phyloP scores from a whole-genome alignment of 2,329 filamentous ascomycete species.

The Didymella keratinophila region DNA sequence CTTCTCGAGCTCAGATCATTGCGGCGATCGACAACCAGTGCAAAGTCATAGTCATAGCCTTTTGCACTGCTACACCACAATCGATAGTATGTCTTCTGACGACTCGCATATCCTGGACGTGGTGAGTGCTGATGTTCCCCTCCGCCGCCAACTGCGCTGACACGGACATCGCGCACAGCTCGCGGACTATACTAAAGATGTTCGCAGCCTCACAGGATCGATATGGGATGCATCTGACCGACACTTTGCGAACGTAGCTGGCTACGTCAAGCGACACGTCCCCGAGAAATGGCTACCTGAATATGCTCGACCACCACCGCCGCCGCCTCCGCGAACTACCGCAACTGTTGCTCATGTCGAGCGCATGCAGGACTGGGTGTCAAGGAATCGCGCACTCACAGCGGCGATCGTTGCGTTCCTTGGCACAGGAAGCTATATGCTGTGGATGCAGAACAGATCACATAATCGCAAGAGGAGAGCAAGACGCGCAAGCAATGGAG shows the following conservation, averaged over 20 bases:
- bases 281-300: conserved; percentile 77
- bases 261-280: conserved; percentile 72
- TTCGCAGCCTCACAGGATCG: conserved; percentile 73
- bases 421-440: conserved; percentile 67
- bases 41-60: not conserved
- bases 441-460: conserved; percentile 68
- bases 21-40: not conserved
- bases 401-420: conserved; percentile 74
- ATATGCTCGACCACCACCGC: conserved; percentile 66
- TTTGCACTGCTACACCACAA: not conserved
- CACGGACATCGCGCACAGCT: conserved; percentile 53
- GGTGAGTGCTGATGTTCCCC: conserved; percentile 59
- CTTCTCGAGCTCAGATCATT: conserved; percentile 5
- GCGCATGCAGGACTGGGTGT: conserved; percentile 73
- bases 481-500: conserved; percentile 80
- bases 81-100: conserved; percentile 74
- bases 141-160: conserved; percentile 26
- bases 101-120: conserved; percentile 80
- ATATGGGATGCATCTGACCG: conserved; percentile 82
- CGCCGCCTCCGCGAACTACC: conserved; percentile 52
- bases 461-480: conserved; percentile 74
- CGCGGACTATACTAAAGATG: conserved; percentile 67
- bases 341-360: conserved; percentile 60
- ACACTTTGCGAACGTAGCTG: conserved; percentile 79
- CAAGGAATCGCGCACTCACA: conserved; percentile 74